Evolutionary conservation across 257 asterid genomes (phyloP), one percentile per base, ranked within the genome.

Genomic region (Leptodermis oblonga): DNA sequence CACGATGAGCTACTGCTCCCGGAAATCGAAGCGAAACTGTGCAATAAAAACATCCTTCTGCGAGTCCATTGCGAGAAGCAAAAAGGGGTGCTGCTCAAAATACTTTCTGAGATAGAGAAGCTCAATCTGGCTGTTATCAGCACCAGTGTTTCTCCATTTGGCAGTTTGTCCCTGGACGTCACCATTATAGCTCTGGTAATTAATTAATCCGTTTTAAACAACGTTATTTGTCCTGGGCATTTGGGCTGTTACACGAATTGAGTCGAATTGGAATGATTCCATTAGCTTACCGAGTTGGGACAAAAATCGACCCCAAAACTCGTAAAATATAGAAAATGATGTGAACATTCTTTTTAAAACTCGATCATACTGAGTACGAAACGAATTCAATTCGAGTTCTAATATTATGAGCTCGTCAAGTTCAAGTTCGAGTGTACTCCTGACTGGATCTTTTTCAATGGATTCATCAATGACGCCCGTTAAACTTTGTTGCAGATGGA

Each of bases 81-180:
- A 12, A 54, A 13, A 70, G 79, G 75, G 34, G 66, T 62, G 18
- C 45, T 75, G n/a, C 68, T 63, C 3, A 65, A 54, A 30, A 4
- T 70, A 11, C 52, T 75, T 34, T 62, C 67, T 6, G 43, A 62
- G 28, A 55, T 75, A 2, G 65, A 70, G 30, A 70, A 53, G 52
- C 55, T 62, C 31, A 54, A 70, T 70, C 71, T 75, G 25, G 31
- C 79, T 18, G 68, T 75, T 4, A 52, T 45, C 26, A 75, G 37
- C 52, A 54, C 72, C 0, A 70, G 55, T 39, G 76, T 70, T 4
- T 54, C 72, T 28, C 55, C 52, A 1, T 75, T 75, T 22, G 87
- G 87, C 14, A 65, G 55, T 42, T 65, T 78, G 51, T 75, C 85
- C 52, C 75, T 81, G 10, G 82, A 83, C 49, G 74, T 74, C n/a